A percentile compares a stretch with the other conserved stretches of the same genome.
phyloP scores from a whole-genome alignment of 768 basidiomycete species.

The Pisolithus tinctorius region DNA sequence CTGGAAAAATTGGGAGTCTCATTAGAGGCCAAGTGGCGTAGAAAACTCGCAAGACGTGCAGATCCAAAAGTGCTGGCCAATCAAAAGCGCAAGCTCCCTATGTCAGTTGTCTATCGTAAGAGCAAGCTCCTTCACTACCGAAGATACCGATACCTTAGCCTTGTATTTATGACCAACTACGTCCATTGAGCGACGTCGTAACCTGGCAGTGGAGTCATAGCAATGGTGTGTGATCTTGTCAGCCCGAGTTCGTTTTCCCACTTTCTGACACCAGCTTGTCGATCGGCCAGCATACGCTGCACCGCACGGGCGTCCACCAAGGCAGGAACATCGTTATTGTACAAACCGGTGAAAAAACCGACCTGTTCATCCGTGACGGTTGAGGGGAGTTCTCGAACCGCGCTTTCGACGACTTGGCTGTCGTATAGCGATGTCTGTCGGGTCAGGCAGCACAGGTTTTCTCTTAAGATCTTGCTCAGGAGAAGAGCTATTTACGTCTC shows the following conservation, averaged over 20 bases:
- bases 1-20: too few species aligned
- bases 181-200: not conserved
- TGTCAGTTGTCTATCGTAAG: too few species aligned
- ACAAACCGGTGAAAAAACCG: conserved; percentile 17
- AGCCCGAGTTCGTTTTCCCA: conserved; percentile 18
- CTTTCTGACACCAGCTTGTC: conserved; percentile 11
- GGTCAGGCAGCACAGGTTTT: not conserved
- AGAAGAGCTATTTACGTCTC: not conserved
- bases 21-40: too few species aligned
- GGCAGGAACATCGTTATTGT: conserved; percentile 17
- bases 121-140: too few species aligned
- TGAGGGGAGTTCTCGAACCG: conserved; percentile 3
- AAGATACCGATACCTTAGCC: too few species aligned
- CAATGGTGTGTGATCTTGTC: conserved; percentile 10
- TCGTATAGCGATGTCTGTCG: not conserved
- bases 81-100: too few species aligned
- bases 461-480: conserved; percentile 1
- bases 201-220: conserved; percentile 4
- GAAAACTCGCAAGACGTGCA: too few species aligned
- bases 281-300: conserved; percentile 19
- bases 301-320: conserved; percentile 18
- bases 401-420: not conserved
- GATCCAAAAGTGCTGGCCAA: too few species aligned
- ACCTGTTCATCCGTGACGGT: conserved; percentile 19
- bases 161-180: too few species aligned